Base-by-base conservation (phyloP, 1,139 yeast species). In the Diutina scorzettiae region DNA sequence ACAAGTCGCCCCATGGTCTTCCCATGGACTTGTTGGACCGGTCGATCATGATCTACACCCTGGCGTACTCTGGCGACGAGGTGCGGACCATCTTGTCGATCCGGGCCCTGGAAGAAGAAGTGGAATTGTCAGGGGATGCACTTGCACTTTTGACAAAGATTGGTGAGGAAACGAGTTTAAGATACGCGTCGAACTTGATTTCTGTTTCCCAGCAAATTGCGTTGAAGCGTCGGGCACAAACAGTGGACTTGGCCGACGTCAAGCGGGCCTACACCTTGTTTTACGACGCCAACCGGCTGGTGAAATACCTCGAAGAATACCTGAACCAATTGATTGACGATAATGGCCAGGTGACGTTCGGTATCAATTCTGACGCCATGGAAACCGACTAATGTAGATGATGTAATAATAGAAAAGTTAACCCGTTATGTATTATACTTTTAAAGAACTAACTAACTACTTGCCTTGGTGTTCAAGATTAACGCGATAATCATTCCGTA, bases 61-160 rank as follows among this genome's bases (percentile, higher is more conserved):
- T 74, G 25, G 66, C 74, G 36, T 93, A 93, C 63, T 68, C 71
- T 44, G 78, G 78, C 44, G 89, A 83, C 42, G 98, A 93, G 59
- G 82, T 91, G 54, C 73, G 80, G 54, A 78, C 91, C 44, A 93
- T 93, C 53, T 66, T 93, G 49, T 73, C 85, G 21, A 91, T 91
- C 50, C 76, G 99, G 57, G 87, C 96, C n/a, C 82, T 79, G 53
- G 98, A 91, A 59, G 99, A 93, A 62, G 98, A 91, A 61, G 93
- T 85, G 40, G 96, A 86, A 52, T 68, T 91, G 49, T 64, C 78
- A 21, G 70, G 73, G 4, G 96, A 89, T 58, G 96, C 96, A 0
- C 69, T 91, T 50, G 94, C 86, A 40, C 69, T 91, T 52, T 74
- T 93, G 52, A 86, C 97, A 25, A 89, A 89, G 62, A 87, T 89